Base-by-base conservation (phyloP, 2,329 filamentous ascomycete genomes). In the Penicillium sp. region DNA sequence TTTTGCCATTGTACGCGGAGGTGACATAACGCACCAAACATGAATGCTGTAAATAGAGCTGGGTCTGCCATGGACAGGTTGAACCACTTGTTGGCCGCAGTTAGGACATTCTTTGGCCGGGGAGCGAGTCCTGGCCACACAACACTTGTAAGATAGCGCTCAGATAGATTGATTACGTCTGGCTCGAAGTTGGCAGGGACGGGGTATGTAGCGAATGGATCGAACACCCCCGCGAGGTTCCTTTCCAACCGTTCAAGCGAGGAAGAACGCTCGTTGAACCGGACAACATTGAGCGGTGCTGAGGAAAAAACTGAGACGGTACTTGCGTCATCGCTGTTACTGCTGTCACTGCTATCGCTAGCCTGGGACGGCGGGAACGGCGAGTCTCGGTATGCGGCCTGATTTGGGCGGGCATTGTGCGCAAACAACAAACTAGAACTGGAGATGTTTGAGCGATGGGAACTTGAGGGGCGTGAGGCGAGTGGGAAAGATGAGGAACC, bases 1-100 rank as follows among this genome's bases (percentile, higher is more conserved):
- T 70, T 69, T 34, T 68, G 26, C 58, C 64, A 68, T 39, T 67
- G 64, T 6, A 69, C 64, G 18, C 68, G 67, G 36, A 67, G 66
- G 35, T 72, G 70, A 16, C 68, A 70, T 2, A 72, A 55, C 0
- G 69, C 63, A 2, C 64, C 66, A 44, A 64, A 70, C 40, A 70
- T 56, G 47, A 72, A 69, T 2, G 70, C 67, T 2, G 64, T 67
- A 23, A 70, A 70, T 16, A 72, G 53, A 5, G 64, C 64, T 0
- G 63, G 63, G 34, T 70, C 66, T 1, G 60, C 56, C 27, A 70
- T 50, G 1, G 68, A 64, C 11, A 72, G 58, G 6, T 68, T 62
- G 38, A 70, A 69, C 69, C 68, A 72, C 36, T 56, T 53, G 10
- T 19, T 49, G 23, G 53, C 56, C 3, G 62, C 32, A 13, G 55